Conservation (phyloP, 2,329 filamentous ascomycete genomes). For the Stagonosporopsis vannaccii region DNA sequence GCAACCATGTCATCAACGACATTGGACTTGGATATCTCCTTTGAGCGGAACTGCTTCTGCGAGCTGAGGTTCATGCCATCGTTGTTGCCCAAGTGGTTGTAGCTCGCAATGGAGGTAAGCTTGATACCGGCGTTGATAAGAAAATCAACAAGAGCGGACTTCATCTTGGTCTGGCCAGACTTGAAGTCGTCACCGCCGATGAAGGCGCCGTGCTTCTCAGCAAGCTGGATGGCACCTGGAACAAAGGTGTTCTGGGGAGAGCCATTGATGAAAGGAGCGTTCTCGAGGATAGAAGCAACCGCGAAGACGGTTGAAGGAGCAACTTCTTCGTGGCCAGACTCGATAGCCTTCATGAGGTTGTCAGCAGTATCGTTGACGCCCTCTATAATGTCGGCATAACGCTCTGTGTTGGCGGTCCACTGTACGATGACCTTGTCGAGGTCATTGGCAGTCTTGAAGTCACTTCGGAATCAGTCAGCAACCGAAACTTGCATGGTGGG, state of each 20-base stretch:
- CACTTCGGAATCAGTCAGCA: slow-evolving; percentile 49
- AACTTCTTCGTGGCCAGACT: slow-evolving; percentile 87
- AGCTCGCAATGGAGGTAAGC: slow-evolving; percentile 96
- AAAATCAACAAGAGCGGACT: slow-evolving; percentile 98
- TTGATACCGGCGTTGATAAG: slow-evolving; percentile 98
- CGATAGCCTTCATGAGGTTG: slow-evolving; percentile 88
- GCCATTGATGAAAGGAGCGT: slow-evolving; percentile 95
- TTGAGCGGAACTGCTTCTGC: slow-evolving; percentile 97
- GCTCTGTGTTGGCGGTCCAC: slow-evolving; percentile 99
- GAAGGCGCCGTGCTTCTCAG: slow-evolving; percentile 85
- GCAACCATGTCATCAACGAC: slow-evolving; percentile 99
- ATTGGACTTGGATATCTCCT: slow-evolving; percentile 99
- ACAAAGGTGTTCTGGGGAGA: slow-evolving; percentile 99
- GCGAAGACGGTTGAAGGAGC: slow-evolving; percentile 95
- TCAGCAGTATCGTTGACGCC: slow-evolving; percentile 97
- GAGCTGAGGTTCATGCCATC: slow-evolving; percentile 98
- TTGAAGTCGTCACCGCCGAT: slow-evolving; percentile 99
- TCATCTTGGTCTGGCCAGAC: slow-evolving; percentile 99
- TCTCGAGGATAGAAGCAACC: slow-evolving; percentile 90
- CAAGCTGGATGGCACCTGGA: slow-evolving; percentile 87
- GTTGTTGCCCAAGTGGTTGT: slow-evolving; percentile 99
- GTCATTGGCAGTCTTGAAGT: slow-evolving; percentile 85
- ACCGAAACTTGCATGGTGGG: background rate
- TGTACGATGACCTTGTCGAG: slow-evolving; percentile 97
- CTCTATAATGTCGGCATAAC: slow-evolving; percentile 84